Percentiles rank a stretch among this genome's conserved stretches.
phyloP scores from a whole-genome alignment of 345 rosid genomes.

The Streptanthus diversifolius region DNA sequence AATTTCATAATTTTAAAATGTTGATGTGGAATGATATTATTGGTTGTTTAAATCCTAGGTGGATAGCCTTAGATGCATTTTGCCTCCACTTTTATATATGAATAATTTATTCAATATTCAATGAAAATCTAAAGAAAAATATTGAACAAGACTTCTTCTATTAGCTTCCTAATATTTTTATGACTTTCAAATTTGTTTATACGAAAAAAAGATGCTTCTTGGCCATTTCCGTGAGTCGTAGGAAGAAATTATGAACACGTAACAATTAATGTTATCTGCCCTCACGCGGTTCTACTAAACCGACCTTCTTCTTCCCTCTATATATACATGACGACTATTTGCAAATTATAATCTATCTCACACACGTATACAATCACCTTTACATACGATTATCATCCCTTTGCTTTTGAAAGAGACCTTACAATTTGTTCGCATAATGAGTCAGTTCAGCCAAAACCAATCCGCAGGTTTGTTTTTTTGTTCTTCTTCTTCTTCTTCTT shows the following conservation, averaged over 20 bases:
- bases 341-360: neutral
- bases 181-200: neutral
- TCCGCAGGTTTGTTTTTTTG: conserved; percentile 17
- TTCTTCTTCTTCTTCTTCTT: neutral
- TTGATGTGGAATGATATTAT: too few relatives aligned
- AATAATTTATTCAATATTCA: too few relatives aligned
- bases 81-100: too few relatives aligned
- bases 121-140: too few relatives aligned
- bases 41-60: too few relatives aligned
- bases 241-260: neutral
- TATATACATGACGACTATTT: neutral
- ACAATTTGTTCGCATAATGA: conserved; percentile 17
- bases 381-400: neutral
- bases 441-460: conserved; percentile 25
- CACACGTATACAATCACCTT: neutral
- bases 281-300: conserved; percentile 29
- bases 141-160: too few relatives aligned
- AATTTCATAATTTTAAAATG: too few relatives aligned
- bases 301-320: conserved; percentile 18
- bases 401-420: neutral
- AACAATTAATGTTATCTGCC: neutral
- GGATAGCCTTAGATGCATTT: too few relatives aligned
- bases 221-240: neutral
- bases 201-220: neutral
- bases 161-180: too few relatives aligned